Conservation (phyloP, 2,329 filamentous ascomycete species). For the Malbranchea zuffiana region DNA sequence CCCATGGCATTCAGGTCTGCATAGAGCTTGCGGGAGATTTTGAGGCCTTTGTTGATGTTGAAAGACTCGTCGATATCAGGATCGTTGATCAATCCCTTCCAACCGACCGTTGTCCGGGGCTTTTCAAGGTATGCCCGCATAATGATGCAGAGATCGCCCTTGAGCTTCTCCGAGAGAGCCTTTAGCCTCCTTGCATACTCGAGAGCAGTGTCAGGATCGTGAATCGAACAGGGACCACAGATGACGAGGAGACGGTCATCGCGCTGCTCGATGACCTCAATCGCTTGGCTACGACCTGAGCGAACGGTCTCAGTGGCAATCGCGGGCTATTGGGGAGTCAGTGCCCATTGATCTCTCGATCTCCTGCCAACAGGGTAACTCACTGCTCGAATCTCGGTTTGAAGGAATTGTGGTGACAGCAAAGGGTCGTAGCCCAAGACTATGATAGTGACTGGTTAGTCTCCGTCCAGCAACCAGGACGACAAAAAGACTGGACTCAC, state of each 20-base stretch:
- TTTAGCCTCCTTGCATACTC: constrained; percentile 80
- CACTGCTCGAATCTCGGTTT: constrained; percentile 65
- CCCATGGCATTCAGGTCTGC: constrained; percentile 74
- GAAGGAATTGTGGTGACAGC: constrained; percentile 77
- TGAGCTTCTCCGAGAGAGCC: constrained; percentile 65
- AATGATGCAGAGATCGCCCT: constrained; percentile 75
- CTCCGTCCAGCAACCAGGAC: constrained; percentile 2
- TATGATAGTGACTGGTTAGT: constrained; percentile 32
- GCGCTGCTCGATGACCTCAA: constrained; percentile 61
- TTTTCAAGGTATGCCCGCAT: constrained; percentile 99
- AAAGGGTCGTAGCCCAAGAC: constrained; percentile 90
- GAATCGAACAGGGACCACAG: constrained; percentile 91
- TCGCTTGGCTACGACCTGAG: constrained; percentile 44
- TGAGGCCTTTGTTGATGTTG: constrained; percentile 97
- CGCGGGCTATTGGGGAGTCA: constrained; percentile 22
- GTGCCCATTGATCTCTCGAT: neutral
- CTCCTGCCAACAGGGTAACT: constrained; percentile 40
- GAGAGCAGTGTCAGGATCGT: constrained; percentile 77
- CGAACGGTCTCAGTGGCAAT: constrained; percentile 34
- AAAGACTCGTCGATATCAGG: constrained; percentile 94
- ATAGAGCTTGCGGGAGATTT: constrained; percentile 86
- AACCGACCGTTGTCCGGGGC: constrained; percentile 92
- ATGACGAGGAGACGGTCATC: constrained; percentile 87
- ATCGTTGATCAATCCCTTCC: constrained; percentile 99
- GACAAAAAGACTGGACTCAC: constrained; percentile 22